These are phyloP conservation scores for Ceriops tagal DNA, from an alignment of 345 rosid genomes.

Conservation along the genomic window DNA sequence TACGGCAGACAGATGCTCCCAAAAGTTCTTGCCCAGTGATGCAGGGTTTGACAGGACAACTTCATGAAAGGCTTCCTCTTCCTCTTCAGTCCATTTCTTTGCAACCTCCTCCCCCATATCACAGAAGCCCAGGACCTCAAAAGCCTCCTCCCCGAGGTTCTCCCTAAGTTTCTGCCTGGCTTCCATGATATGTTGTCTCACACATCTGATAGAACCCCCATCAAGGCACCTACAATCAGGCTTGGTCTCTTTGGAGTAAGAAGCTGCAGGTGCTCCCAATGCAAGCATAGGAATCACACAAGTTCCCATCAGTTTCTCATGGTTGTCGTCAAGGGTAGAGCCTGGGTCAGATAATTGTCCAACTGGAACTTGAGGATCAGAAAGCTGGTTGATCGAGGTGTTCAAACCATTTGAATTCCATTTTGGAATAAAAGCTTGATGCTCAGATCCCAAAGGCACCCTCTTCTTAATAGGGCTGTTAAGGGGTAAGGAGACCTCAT, in stretches of 20 bases:
- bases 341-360: slow-evolving; percentile 6
- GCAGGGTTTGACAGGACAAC: slow-evolving; percentile 56
- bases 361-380: slow-evolving; percentile 12
- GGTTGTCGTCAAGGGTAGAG: background rate
- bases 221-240: slow-evolving; percentile 50
- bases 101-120: slow-evolving; percentile 76
- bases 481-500: slow-evolving; percentile 37
- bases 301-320: slow-evolving; percentile 38
- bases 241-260: slow-evolving; percentile 28
- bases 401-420: slow-evolving; percentile 26
- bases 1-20: slow-evolving; percentile 49
- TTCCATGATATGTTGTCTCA: slow-evolving; percentile 53
- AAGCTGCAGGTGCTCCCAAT: slow-evolving; percentile 19
- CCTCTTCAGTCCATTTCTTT: slow-evolving; percentile 54
- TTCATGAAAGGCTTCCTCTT: slow-evolving; percentile 50
- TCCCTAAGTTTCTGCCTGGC: slow-evolving; percentile 50
- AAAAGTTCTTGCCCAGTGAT: slow-evolving; percentile 53
- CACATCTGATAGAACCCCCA: slow-evolving; percentile 55
- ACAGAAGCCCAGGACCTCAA: slow-evolving; percentile 49
- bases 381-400: slow-evolving; percentile 7
- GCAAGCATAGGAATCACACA: slow-evolving; percentile 60
- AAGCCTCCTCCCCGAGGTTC: slow-evolving; percentile 48
- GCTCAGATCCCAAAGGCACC: slow-evolving; percentile 54
- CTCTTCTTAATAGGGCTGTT: slow-evolving; percentile 32
- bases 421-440: slow-evolving; percentile 54